Evolutionary conservation across 352 stramenopile genomes (phyloP).

Genomic region (Thraustotheca clavata): DNA sequence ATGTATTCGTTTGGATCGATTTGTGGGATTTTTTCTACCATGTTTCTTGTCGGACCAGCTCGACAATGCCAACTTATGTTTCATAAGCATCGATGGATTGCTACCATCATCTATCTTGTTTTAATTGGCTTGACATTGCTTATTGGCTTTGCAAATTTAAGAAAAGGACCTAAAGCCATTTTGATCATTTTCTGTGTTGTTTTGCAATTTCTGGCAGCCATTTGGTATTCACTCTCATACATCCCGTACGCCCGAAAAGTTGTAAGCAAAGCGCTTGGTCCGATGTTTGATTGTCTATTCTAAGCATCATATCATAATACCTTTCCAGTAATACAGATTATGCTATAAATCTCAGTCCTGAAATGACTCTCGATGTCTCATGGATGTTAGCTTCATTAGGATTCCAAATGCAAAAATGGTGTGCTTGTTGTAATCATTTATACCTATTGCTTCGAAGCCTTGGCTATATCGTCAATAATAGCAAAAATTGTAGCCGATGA

Average conservation of each 20-base stretch:
- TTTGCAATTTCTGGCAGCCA: constrained; percentile 58
- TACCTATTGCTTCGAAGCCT: not conserved
- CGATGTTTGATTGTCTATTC: constrained; percentile 4
- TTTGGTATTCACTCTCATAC: constrained; percentile 74
- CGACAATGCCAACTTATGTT: constrained; percentile 62
- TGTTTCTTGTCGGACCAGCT: constrained; percentile 53
- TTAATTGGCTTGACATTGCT: constrained; percentile 35
- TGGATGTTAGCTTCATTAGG: too few relatives aligned
- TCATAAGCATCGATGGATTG: constrained; percentile 31
- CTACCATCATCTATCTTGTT: constrained; percentile 41
- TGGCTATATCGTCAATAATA: not conserved
- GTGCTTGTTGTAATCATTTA: not conserved
- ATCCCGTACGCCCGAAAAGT: constrained; percentile 64
- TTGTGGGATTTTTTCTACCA: constrained; percentile 30
- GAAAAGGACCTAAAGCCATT: constrained; percentile 24
- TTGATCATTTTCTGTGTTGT: constrained; percentile 50
- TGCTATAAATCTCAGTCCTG: too few relatives aligned
- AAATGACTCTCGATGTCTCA: too few relatives aligned
- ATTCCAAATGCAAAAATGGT: too few relatives aligned
- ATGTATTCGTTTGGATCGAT: constrained; percentile 50
- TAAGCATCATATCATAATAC: not conserved
- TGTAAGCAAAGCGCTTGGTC: constrained; percentile 15
- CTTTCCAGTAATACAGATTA: too few relatives aligned
- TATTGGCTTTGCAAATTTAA: constrained; percentile 30
- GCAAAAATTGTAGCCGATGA: not conserved